Base-by-base conservation (phyloP, 2,329 filamentous ascomycete genomes). In the Fusarium albosuccineum region DNA sequence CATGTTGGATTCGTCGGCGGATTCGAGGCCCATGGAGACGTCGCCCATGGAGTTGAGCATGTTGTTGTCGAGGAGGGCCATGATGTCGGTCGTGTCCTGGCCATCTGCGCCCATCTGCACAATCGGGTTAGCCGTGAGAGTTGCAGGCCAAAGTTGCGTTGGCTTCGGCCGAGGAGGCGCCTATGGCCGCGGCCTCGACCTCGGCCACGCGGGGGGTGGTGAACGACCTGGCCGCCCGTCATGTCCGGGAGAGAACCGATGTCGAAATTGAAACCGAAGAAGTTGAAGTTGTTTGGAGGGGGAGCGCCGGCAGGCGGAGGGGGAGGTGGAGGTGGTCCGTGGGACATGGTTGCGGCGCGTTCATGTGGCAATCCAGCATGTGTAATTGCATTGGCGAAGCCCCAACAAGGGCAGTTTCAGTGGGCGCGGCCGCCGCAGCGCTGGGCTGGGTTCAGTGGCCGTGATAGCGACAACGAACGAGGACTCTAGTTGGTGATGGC, bases 1-100 rank as follows among this genome's bases (percentile, higher is more conserved):
- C 46, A 72, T 49, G 46, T 66, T 68, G n/a, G 71, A 51, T 26
- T 71, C 75, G 66, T 77, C 76, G 66, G 70, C 71, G 37, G 75
- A 55, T 61, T 84, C 82, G 68, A 85, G 72, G 56, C 70, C 77
- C 79, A 85, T 82, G 45, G 81, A 73, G 66, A 85, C 77, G 62
- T 79, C 74, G 61, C 74, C 74, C 53, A 80, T 79, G 41, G 72
- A 59, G 58, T 70, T 73, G 52, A 83, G 74, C 72, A 82, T 77
- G 59, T 76, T 74, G 62, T 78, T 78, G 56, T 85, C 80, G 56
- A 85, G 74, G 29, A 83, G 71, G 26, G 77, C 74, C 78, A 85
- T 83, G 51, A 83, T 75, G 66, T 81, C 78, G 65, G 76, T 71
- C 55, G 70, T 70, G 63, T 79, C 73, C 42, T 73, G 74, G 58